phyloP scores from a whole-genome alignment of 202 grass and related monocot species.

The Setaria viridis region DNA sequence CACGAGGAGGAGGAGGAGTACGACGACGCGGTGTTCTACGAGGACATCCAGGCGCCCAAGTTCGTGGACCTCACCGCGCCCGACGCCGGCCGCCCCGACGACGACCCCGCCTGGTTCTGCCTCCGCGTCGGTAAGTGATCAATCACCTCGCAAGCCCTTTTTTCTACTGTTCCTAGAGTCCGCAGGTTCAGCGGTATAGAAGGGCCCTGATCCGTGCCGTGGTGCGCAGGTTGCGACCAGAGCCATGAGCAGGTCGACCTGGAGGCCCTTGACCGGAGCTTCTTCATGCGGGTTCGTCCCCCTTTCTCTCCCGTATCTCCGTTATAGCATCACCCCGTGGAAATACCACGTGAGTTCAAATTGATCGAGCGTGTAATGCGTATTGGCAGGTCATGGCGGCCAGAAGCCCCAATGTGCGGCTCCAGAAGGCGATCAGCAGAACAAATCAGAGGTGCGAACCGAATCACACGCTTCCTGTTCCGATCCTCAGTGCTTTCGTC shows the following conservation, averaged over 20 bases:
- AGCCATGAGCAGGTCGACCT: constrained; percentile 85
- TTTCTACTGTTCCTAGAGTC: background rate
- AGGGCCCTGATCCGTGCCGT: background rate
- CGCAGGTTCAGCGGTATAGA: background rate
- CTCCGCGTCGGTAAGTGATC: constrained; percentile 68
- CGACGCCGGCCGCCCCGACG: constrained; percentile 53
- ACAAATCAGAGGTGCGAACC: constrained; percentile 44
- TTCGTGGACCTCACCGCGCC: constrained; percentile 86
- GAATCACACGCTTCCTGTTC: background rate
- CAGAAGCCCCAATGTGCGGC: constrained; percentile 85
- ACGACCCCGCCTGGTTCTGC: constrained; percentile 93
- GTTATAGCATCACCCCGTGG: background rate
- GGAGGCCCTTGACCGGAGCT: constrained; percentile 74
- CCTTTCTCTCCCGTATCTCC: background rate
- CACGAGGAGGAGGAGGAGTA: constrained; percentile 22
- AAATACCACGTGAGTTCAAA: background rate
- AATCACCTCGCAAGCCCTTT: background rate
- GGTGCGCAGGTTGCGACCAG: constrained; percentile 75
- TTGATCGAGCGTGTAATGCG: background rate
- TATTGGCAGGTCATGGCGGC: constrained; percentile 80
- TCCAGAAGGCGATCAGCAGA: constrained; percentile 59
- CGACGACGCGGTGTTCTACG: constrained; percentile 72
- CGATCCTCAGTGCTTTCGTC: background rate
- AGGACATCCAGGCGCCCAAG: constrained; percentile 91
- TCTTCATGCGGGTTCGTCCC: constrained; percentile 76